phyloP scores from a whole-genome alignment of 2,329 filamentous ascomycete genomes.

The Anthostomella pinea region DNA sequence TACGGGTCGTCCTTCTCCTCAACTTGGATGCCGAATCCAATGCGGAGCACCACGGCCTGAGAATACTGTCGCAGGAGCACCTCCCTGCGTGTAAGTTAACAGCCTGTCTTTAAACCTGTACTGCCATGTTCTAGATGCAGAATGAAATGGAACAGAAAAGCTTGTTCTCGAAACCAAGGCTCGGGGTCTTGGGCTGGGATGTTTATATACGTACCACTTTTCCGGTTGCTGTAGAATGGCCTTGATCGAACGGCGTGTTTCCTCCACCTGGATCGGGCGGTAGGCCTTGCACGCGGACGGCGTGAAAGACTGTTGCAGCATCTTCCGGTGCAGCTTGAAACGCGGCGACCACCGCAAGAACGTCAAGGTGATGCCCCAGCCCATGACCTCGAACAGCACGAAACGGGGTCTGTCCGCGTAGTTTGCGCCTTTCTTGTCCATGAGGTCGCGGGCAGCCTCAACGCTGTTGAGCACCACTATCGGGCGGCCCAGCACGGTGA shows the following conservation, averaged over 20 bases:
- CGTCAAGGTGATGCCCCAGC: conserved; percentile 44
- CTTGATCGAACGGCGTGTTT: conserved; percentile 13
- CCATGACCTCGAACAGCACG: conserved; percentile 21
- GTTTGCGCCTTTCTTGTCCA: conserved; percentile 44
- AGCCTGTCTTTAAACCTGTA: too few relatives aligned
- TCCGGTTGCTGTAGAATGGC: conserved; percentile 6
- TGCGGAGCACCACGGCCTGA: conserved; percentile 11
- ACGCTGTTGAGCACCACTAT: conserved; percentile 44
- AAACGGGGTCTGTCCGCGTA: conserved; percentile 46
- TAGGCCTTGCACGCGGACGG: conserved; percentile 35
- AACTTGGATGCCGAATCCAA: conserved; percentile 15
- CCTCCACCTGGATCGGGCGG: conserved; percentile 18
- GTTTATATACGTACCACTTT: too few relatives aligned
- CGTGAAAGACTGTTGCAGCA: conserved; percentile 43
- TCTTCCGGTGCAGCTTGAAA: too few relatives aligned
- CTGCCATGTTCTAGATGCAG: too few relatives aligned
- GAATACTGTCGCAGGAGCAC: conserved; percentile 11
- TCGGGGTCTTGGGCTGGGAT: too few relatives aligned
- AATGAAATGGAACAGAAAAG: too few relatives aligned
- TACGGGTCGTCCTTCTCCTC: conserved; percentile 14
- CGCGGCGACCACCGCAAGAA: conserved; percentile 42
- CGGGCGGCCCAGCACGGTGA: conserved; percentile 33
- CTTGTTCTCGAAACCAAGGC: too few relatives aligned
- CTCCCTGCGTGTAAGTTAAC: too few relatives aligned
- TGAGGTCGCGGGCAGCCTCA: conserved; percentile 40